Percentiles rank a stretch among this genome's conserved stretches.
These are phyloP conservation scores for Spizellomyces sp. DNA, from an alignment of 192 early-diverging fungal species.

Conservation along the genomic window DNA sequence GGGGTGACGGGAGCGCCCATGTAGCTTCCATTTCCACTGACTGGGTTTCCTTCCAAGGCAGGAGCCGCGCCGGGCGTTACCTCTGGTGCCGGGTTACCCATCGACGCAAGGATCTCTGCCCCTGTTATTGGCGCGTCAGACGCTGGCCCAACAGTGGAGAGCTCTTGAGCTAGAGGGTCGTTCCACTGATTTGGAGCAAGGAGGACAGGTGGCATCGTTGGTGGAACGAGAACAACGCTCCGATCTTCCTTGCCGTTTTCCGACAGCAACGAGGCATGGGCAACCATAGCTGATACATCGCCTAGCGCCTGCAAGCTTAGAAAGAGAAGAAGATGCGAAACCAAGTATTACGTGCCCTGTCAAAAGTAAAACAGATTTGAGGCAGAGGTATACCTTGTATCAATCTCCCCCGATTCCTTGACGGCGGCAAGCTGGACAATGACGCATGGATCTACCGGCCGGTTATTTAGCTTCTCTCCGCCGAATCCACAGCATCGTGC, in stretches of 20 bases:
- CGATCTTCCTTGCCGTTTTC: constrained; percentile 10
- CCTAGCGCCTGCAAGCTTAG: constrained; percentile 10
- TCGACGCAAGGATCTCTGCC: too few species aligned
- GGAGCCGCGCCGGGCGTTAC: too few species aligned
- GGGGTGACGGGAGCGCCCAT: neutral
- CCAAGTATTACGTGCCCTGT: neutral
- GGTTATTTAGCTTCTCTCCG: constrained; percentile 67
- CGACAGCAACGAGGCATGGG: neutral
- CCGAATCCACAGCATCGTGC: constrained; percentile 82
- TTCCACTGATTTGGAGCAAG: too few species aligned
- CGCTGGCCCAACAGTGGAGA: too few species aligned
- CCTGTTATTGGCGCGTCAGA: too few species aligned
- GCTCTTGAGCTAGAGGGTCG: too few species aligned
- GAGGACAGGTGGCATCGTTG: constrained; percentile 14
- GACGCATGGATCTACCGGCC: constrained; percentile 66
- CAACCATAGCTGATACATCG: constrained; percentile 20
- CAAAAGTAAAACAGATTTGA: neutral
- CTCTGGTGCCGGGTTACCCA: too few species aligned
- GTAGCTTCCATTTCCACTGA: neutral
- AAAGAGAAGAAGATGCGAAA: neutral
- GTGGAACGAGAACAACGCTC: constrained; percentile 11
- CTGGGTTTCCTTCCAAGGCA: too few species aligned
- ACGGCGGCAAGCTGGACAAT: constrained; percentile 54
- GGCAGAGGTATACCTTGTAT: neutral
- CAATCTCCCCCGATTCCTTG: constrained; percentile 5